Base-by-base conservation (phyloP, 371 early-diverging fungal genomes). In the Globomyces sp. region DNA sequence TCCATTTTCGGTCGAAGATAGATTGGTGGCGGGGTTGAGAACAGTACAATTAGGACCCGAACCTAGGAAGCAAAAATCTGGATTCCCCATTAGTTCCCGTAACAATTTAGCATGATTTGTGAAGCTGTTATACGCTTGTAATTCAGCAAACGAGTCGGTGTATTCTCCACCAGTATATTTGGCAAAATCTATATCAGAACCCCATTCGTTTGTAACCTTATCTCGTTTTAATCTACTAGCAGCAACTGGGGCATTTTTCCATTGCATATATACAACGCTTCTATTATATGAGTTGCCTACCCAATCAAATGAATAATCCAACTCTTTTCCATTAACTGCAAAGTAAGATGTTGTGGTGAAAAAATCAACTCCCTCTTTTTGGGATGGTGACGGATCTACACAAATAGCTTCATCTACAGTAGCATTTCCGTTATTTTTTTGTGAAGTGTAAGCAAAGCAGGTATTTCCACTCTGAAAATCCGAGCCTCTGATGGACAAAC, bases 221-320 rank as follows among this genome's bases (percentile, higher is more conserved):
- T 13, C 11, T 41, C 13, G 8, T 8, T 41, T 58, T 11, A 74
- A 46, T n/a, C 67, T 41, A 1, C 71, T 60, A 3, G 69, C 74
- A 62, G 68, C 57, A 4, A 74, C 57, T 11, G 74, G 47, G 2
- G 71, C 71, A n/a, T 63, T 60, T 24, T 55, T 55, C 74, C 74
- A 74, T 24, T 40, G 6, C 61, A 71, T 55, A 37, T 49, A 36
- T 44, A 74, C 58, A 3, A 24, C 8, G 36, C 66, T 66, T 44
- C 71, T 58, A 3, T 48, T 58, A 59, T 71, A 74, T 3, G 71
- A 71, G 9, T 66, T 63, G 1, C 51, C 66, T 10, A 47, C 46
- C 74, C 74, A 74, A 53, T 74, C 67, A 36, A 49, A 46, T 39
- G 68, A 68, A 41, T 68, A 57, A 53, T 74, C 71, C 44, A 74